Conservation (phyloP, 1,139 yeast species). For the Protomyces pachydermus region DNA sequence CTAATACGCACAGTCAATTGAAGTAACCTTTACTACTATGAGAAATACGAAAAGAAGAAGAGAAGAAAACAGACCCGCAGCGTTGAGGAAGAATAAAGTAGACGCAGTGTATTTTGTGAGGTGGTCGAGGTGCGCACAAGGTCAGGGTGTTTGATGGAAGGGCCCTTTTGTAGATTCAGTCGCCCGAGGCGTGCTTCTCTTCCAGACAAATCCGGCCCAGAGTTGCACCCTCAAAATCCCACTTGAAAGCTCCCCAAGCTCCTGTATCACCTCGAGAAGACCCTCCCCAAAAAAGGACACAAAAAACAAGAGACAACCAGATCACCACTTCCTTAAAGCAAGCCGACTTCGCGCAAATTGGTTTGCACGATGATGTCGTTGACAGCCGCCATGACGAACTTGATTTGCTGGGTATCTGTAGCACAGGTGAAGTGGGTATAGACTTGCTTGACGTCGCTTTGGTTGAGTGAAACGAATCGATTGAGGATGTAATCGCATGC, state of each 20-base stretch:
- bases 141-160: too few relatives aligned
- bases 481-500: slow-evolving; percentile 65
- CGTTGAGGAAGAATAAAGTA: too few relatives aligned
- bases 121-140: too few relatives aligned
- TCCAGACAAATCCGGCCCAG: too few relatives aligned
- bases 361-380: slow-evolving; percentile 86
- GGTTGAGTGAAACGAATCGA: slow-evolving; percentile 56
- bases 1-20: neutral
- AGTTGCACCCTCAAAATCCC: too few relatives aligned
- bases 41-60: neutral
- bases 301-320: neutral
- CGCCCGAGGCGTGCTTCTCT: too few relatives aligned
- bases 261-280: too few relatives aligned
- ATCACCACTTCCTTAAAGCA: slow-evolving; percentile 36
- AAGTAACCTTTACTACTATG: neutral
- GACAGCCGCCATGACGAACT: slow-evolving; percentile 61
- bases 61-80: neutral
- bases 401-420: slow-evolving; percentile 61
- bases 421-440: slow-evolving; percentile 95
- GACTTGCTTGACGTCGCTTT: slow-evolving; percentile 58
- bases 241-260: too few relatives aligned
- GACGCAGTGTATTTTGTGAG: too few relatives aligned
- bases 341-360: slow-evolving; percentile 75
- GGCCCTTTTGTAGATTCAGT: too few relatives aligned
- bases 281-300: too few relatives aligned